These are phyloP conservation scores for Aeschynomene evenia DNA, from an alignment of 306 rosid genomes.

Conservation along the genomic window DNA sequence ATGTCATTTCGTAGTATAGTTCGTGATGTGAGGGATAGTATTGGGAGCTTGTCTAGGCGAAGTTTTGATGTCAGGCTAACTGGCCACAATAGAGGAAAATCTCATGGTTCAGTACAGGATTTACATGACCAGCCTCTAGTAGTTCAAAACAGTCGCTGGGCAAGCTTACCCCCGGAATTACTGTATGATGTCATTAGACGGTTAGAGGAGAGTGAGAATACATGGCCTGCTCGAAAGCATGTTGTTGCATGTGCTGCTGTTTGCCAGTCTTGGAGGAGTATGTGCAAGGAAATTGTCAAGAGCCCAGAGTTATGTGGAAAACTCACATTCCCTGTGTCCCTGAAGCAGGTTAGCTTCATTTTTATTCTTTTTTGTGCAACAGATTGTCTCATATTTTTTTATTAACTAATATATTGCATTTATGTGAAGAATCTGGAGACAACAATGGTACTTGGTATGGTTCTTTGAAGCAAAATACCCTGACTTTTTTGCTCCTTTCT, in stretches of 20 bases:
- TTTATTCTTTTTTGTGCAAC: not conserved
- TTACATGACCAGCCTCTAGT: slow-evolving; percentile 63
- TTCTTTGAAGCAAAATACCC: slow-evolving; percentile 5
- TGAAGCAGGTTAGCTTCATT: slow-evolving; percentile 63
- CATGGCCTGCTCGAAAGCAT: slow-evolving; percentile 78
- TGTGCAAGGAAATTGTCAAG: slow-evolving; percentile 85
- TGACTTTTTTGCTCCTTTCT: slow-evolving; percentile 25
- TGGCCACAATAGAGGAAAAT: slow-evolving; percentile 73
- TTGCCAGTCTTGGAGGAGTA: slow-evolving; percentile 83
- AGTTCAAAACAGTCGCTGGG: slow-evolving; percentile 79
- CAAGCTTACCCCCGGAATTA: slow-evolving; percentile 77
- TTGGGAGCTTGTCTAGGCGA: slow-evolving; percentile 85
- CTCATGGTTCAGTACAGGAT: slow-evolving; percentile 77
- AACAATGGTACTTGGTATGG: not conserved
- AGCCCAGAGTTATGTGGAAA: slow-evolving; percentile 78
- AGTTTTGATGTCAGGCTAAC: slow-evolving; percentile 73
- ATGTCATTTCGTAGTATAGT: slow-evolving; percentile 95
- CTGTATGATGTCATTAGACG: slow-evolving; percentile 73
- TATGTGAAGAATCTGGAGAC: slow-evolving; percentile 8
- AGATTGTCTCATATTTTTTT: not conserved
- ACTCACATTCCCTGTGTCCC: slow-evolving; percentile 82
- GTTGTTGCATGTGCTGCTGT: slow-evolving; percentile 89
- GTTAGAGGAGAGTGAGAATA: slow-evolving; percentile 82
- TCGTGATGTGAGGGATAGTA: slow-evolving; percentile 84
- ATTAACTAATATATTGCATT: slow-evolving; percentile 5